Percentiles rank a stretch among this genome's conserved stretches.
These are phyloP conservation scores for Fraxinus floribunda DNA, from an alignment of 305 asterid species.

Conservation along the genomic window DNA sequence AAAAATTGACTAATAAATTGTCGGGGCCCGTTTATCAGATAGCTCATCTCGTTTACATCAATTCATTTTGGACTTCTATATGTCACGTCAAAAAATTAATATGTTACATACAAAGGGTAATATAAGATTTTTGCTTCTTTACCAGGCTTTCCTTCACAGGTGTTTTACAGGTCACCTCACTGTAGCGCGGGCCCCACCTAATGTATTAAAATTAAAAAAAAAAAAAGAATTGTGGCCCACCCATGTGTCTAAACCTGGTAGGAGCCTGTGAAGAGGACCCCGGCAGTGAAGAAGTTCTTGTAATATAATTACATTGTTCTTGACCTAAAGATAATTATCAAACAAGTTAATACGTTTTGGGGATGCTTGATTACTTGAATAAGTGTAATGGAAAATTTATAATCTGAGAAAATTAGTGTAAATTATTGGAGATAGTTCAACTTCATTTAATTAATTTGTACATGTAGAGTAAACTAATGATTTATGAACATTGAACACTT, in stretches of 20 bases:
- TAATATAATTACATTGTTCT: not conserved
- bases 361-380: not conserved
- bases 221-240: no score
- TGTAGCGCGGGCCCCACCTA: no score
- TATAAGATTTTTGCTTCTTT: no score
- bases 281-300: no score
- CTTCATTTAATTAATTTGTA: not conserved
- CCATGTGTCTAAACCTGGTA: no score
- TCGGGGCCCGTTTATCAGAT: not conserved
- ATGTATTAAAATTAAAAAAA: no score
- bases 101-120: no score
- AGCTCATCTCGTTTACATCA: no score
- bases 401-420: not conserved
- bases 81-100: not conserved
- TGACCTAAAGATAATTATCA: not conserved
- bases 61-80: not conserved
- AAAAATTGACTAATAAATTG: not conserved
- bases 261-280: no score
- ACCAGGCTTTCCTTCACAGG: no score
- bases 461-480: not conserved
- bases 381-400: not conserved
- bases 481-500: not conserved
- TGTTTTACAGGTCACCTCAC: no score
- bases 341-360: not conserved
- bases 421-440: not conserved